Evolutionary conservation across 2,329 filamentous ascomycete species (phyloP), one percentile per base, ranked within the genome.

Genomic region (Fusarium sp.): DNA sequence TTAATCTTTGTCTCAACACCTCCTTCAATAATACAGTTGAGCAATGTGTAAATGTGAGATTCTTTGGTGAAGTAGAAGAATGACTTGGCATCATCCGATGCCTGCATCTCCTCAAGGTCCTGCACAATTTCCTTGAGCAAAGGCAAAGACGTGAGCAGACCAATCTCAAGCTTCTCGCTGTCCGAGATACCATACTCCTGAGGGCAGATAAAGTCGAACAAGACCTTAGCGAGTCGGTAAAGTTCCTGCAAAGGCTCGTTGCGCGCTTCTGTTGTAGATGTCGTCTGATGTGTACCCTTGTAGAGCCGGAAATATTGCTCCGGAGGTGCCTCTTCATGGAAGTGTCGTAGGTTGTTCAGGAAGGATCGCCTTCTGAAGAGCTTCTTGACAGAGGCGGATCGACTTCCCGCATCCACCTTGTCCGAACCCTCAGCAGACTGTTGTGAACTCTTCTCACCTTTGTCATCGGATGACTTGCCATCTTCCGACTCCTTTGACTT

Each of bases 21-120:
- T 59, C 96, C 95, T 76, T 99, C 95, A 25, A 99, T 85, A 68
- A 99, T 98, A 75, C 94, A 98, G 76, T 99, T 99, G 56, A 99
- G 86, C 6, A 99, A 85, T 6, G 95, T 99, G 79, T 99, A 99
- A 64, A 99, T 97, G 75, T 99, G 95, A 1, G 92, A 97, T 78
- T 99, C 95, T 77, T 99, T 99, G 64, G 95, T 99, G 77, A 99
- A 99, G 80, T 99, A 99, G 78, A 98, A 92, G 81, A 98, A 98
- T 2, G 91, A 94, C 74, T 97, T 97, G 40, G 93, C 93, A 67
- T 96, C 91, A 49, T 94, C 90, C 0, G 92, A 96, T 4, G 95
- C 94, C 77, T 99, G 95, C 77, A 98, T 92, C 77, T 98, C 93
- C 79, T 99, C 96, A 3, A 99, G 84, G 71, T 99, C 94, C 72